Evolutionary conservation across 1,284 basidiomycete species (phyloP), one percentile per base, ranked within the genome.

Genomic region (Rhodotorula sp.): DNA sequence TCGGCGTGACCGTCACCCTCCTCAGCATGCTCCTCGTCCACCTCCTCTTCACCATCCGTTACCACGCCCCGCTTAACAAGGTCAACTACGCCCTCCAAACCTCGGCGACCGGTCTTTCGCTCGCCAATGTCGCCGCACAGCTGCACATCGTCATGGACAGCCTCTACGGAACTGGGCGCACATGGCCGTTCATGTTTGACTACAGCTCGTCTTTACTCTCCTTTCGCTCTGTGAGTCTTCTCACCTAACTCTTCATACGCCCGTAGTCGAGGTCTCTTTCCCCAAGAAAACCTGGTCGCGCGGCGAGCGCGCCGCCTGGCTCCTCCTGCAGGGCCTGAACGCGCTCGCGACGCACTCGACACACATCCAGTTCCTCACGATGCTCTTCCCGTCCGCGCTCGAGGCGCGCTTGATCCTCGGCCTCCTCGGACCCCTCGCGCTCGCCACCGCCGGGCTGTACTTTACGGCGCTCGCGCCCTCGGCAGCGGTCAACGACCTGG

Each of bases 321-420:
- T 91, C 57, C 84, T 93, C 58, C 90, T 97, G 86, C 92, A 92
- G 75, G 91, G 92, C 2, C 86, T 92, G 19, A 91, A 66, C 61
- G 53, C 63, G 4, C 22, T 74, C 22, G 66, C 54, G 53, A 65
- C 17, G 10, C 80, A 97, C 92, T 90, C 94, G 71, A 97, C 96
- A 0, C 95, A 99, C 82, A 97, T 99, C 66, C 97, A 99, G 81
- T 98, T 98, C 82, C 85, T 99, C 67, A 97, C 96, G 5, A 87
- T 99, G 10, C 86, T 99, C 29, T 99, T 93, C 80, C 96, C 96
- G 1, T 98, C 97, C 9, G 84, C 87, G n/a, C 87, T 96, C 50
- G 97, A 99, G 83, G 89, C 88, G 8, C 85, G 90, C 34, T 87
- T 99, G 61, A 96, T 99, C 70, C 90, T 94, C 78, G 85, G 88